Conservation (phyloP, 2,329 filamentous ascomycete genomes). For the Pleurostoma richardsiae region DNA sequence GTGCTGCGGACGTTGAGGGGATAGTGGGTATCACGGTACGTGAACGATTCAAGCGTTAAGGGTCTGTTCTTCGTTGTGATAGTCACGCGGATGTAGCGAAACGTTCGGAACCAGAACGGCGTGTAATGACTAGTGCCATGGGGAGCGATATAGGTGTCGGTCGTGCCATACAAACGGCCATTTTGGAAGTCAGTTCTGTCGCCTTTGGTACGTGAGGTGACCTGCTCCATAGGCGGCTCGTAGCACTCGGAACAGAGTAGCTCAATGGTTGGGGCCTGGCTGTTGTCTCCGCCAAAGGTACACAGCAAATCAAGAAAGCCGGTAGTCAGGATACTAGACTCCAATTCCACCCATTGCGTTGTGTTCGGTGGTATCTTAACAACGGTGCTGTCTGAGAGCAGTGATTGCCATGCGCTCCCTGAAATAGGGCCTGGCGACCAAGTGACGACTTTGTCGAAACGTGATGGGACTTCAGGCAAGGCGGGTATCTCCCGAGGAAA, state of each 20-base stretch:
- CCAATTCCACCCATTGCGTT: conserved; percentile 10
- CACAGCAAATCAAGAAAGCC: not conserved
- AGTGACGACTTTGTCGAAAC: conserved; percentile 4
- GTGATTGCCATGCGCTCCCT: not conserved
- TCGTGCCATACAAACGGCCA: conserved; percentile 6
- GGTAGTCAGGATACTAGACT: conserved; percentile 1
- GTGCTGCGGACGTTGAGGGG: not conserved
- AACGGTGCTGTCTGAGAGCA: conserved; percentile 1
- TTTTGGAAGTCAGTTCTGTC: conserved; percentile 7
- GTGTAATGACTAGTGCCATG: conserved; percentile 6
- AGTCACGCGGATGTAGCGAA: conserved; percentile 9
- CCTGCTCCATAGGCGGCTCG: conserved; percentile 15
- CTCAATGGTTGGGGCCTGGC: conserved; percentile 10
- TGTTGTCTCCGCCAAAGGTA: conserved; percentile 1
- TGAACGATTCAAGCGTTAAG: conserved; percentile 3
- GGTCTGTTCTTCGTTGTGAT: conserved; percentile 3
- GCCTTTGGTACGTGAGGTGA: conserved; percentile 6
- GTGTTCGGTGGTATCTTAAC: conserved; percentile 9
- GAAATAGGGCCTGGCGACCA: not conserved
- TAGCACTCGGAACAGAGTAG: conserved; percentile 26
- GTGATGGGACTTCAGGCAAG: conserved; percentile 2
- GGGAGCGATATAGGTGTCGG: conserved; percentile 4
- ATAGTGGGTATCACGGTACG: conserved; percentile 3
- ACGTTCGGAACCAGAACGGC: conserved; percentile 11
- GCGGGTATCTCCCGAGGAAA: conserved; percentile 7